Evolutionary conservation across 2,329 filamentous ascomycete genomes (phyloP).

Genomic region (Aureobasidium sp.): DNA sequence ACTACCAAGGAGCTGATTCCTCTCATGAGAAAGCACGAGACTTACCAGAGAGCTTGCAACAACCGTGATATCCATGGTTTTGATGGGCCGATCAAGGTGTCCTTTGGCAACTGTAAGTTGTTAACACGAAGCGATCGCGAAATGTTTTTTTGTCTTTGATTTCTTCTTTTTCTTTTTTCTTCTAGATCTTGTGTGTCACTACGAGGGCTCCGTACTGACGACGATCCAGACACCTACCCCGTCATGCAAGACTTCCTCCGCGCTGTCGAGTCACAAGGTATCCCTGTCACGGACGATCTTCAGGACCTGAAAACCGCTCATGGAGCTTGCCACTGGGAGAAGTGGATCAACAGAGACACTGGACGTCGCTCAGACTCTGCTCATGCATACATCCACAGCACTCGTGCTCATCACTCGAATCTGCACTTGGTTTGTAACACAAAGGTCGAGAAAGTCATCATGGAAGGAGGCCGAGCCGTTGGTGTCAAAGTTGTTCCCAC

Average conservation of each 20-base stretch:
- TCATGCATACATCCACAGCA: constrained; percentile 70
- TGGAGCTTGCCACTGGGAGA: constrained; percentile 74
- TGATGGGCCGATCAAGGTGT: constrained; percentile 74
- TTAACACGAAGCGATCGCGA: too few relatives aligned
- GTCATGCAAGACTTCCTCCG: constrained; percentile 73
- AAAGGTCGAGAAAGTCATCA: constrained; percentile 68
- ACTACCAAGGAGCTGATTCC: constrained; percentile 65
- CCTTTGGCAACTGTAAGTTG: constrained; percentile 51
- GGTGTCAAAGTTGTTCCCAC: constrained; percentile 63
- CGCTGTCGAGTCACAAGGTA: constrained; percentile 63
- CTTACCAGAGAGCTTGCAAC: constrained; percentile 53
- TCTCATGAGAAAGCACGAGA: constrained; percentile 74
- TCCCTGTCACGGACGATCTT: constrained; percentile 66
- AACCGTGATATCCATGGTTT: constrained; percentile 63
- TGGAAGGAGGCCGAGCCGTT: constrained; percentile 63
- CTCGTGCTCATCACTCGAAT: constrained; percentile 60
- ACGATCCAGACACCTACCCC: constrained; percentile 54
- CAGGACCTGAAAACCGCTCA: constrained; percentile 46
- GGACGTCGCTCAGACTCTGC: constrained; percentile 69
- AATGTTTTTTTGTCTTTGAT: too few relatives aligned
- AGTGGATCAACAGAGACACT: constrained; percentile 69
- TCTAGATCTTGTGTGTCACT: too few relatives aligned
- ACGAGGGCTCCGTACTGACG: too few relatives aligned
- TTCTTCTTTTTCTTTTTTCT: too few relatives aligned
- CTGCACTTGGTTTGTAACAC: constrained; percentile 66